phyloP scores from a whole-genome alignment of 768 basidiomycete species.

The Rhizopogon salebrosus region DNA sequence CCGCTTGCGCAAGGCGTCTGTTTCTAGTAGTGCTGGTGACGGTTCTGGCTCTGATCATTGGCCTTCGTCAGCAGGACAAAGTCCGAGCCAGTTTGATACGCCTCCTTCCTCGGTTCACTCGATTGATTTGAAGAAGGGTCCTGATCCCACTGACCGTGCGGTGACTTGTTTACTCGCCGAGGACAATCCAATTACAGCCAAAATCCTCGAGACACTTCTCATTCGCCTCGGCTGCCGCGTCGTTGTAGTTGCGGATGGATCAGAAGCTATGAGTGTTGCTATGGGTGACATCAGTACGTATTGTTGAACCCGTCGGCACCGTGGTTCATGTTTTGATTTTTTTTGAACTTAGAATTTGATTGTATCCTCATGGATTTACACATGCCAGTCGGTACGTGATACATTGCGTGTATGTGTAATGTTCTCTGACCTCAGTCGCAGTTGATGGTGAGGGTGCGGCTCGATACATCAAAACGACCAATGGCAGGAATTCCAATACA shows the following conservation, averaged over 20 bases:
- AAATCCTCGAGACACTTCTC: constrained; percentile 93
- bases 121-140: constrained; percentile 70
- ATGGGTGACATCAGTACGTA: constrained; percentile 95
- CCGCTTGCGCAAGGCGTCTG: constrained; percentile 79
- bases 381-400: constrained; percentile 82
- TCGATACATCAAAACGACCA: constrained; percentile 94
- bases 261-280: constrained; percentile 94
- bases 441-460: constrained; percentile 97
- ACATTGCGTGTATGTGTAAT: background rate
- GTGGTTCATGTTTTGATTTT: constrained; percentile 5
- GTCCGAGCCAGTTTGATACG: constrained; percentile 46
- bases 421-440: constrained; percentile 21
- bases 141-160: constrained; percentile 79
- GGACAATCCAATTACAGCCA: constrained; percentile 96
- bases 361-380: constrained; percentile 93
- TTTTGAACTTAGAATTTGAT: constrained; percentile 68
- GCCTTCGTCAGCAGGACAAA: constrained; percentile 52
- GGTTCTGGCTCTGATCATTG: constrained; percentile 75
- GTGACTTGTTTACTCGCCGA: constrained; percentile 94
- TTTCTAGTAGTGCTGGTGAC: constrained; percentile 78
- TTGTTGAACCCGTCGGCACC: background rate
- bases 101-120: constrained; percentile 85
- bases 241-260: constrained; percentile 93
- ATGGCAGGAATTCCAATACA: constrained; percentile 89
- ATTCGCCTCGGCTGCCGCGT: constrained; percentile 93